These are phyloP conservation scores for Glarea lozoyensis DNA, from an alignment of 495 filamentous ascomycete species.

Conservation along the genomic window DNA sequence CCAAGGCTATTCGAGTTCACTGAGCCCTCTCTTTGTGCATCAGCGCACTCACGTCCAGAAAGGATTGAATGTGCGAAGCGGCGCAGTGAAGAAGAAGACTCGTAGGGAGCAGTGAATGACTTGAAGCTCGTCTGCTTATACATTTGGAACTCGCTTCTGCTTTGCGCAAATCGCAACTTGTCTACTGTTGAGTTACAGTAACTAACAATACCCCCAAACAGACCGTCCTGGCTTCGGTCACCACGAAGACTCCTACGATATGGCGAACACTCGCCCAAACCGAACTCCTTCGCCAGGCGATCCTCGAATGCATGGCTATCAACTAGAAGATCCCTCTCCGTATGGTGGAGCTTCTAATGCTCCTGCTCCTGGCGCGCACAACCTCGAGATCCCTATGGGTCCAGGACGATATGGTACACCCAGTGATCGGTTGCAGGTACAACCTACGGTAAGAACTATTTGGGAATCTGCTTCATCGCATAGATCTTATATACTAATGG, in stretches of 20 bases:
- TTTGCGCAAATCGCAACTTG: too few species aligned
- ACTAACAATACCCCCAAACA: too few species aligned
- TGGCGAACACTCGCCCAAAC: conserved; percentile 44
- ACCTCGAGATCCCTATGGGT: conserved; percentile 60
- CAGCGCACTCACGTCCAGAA: too few species aligned
- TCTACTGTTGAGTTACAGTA: too few species aligned
- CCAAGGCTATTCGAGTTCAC: too few species aligned
- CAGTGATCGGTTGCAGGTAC: conserved; percentile 57
- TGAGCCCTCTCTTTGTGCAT: too few species aligned
- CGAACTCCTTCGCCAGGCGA: conserved; percentile 50
- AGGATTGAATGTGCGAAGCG: too few species aligned
- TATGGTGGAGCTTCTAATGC: conserved; percentile 15
- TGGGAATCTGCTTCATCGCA: neutral
- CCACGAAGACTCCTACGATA: conserved; percentile 52
- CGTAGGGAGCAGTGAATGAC: too few species aligned
- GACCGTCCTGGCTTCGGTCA: conserved; percentile 19
- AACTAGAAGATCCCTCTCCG: conserved; percentile 53
- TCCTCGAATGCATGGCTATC: conserved; percentile 52
- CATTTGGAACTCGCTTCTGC: too few species aligned
- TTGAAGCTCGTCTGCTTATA: too few species aligned
- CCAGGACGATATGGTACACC: conserved; percentile 39
- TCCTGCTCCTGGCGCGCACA: conserved; percentile 28
- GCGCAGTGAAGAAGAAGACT: too few species aligned
- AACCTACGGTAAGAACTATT: conserved; percentile 51
- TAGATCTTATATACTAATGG: neutral